These are phyloP conservation scores for Blechomonas ayalai DNA, from an alignment of 208 protist species.

Conservation along the genomic window DNA sequence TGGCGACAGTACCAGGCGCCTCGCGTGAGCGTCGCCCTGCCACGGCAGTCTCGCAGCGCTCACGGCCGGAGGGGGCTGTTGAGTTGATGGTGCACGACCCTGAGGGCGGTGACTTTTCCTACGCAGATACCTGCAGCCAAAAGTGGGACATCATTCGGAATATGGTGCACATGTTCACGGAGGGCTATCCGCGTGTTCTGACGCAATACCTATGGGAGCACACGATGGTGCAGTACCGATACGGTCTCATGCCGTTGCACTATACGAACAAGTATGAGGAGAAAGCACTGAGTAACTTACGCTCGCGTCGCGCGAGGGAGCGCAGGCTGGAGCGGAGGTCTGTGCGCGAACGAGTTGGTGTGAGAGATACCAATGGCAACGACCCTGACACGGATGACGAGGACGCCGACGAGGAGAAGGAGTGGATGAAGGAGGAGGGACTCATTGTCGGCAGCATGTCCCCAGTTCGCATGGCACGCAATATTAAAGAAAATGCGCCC, in stretches of 20 bases:
- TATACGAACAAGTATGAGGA: slow-evolving; percentile 84
- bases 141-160: slow-evolving; percentile 67
- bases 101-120: slow-evolving; percentile 75
- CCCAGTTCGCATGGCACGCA: slow-evolving; percentile 75
- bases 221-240: slow-evolving; percentile 54
- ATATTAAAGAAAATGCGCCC: slow-evolving; percentile 78
- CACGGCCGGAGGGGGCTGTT: slow-evolving; percentile 5
- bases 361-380: slow-evolving; percentile 1
- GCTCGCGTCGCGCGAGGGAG: slow-evolving; percentile 30
- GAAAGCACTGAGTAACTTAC: slow-evolving; percentile 55
- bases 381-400: slow-evolving; percentile 5
- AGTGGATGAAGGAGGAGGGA: slow-evolving; percentile 37
- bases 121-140: slow-evolving; percentile 34
- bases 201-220: slow-evolving; percentile 88
- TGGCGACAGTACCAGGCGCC: slow-evolving; percentile 8
- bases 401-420: slow-evolving; percentile 1
- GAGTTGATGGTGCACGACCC: slow-evolving; percentile 76
- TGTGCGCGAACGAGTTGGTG: slow-evolving; percentile 13
- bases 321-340: slow-evolving; percentile 27
- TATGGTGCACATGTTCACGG: slow-evolving; percentile 89
- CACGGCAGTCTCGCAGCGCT: background rate
- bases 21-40: background rate
- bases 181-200: slow-evolving; percentile 85
- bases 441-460: slow-evolving; percentile 43
- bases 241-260: slow-evolving; percentile 60